Percentiles rank a stretch among this genome's conserved stretches.
These are phyloP conservation scores for Phytopythium kandeliae DNA, from an alignment of 352 stramenopile species.

Conservation along the genomic window DNA sequence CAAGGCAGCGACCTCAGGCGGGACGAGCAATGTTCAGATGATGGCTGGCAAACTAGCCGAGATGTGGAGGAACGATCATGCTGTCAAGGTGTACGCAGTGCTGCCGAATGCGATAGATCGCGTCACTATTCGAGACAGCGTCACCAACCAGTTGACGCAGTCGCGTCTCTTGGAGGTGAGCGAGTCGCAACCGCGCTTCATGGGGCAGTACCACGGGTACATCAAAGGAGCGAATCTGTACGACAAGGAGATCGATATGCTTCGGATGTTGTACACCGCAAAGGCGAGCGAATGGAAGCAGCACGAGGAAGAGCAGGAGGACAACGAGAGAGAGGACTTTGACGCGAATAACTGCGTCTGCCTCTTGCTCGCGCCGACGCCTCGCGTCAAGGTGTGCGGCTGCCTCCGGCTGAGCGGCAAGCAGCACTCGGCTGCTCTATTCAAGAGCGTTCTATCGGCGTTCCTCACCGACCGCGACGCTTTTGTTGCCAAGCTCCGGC, in stretches of 20 bases:
- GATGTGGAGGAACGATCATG: conserved; percentile 35
- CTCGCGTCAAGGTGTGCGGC: conserved; percentile 36
- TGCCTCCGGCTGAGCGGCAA: conserved; percentile 19
- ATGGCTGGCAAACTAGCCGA: conserved; percentile 20
- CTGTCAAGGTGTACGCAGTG: conserved; percentile 49
- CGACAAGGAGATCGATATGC: conserved; percentile 20
- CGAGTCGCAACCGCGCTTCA: conserved; percentile 33
- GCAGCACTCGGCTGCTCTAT: conserved; percentile 18
- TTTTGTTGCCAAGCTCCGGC: conserved; percentile 27
- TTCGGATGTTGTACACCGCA: conserved; percentile 25
- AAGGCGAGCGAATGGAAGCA: not conserved
- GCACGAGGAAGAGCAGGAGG: not conserved
- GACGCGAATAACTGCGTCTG: conserved; percentile 34
- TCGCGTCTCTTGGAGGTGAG: conserved; percentile 21
- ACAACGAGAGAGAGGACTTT: conserved; percentile 13
- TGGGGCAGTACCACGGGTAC: conserved; percentile 62
- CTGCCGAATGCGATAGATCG: conserved; percentile 19
- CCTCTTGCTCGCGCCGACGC: conserved; percentile 37
- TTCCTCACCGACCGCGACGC: conserved; percentile 8
- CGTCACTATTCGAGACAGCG: conserved; percentile 34
- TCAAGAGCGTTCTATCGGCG: conserved; percentile 22
- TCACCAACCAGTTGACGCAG: conserved; percentile 34
- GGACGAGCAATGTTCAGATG: conserved; percentile 1
- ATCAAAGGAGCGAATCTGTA: conserved; percentile 23
- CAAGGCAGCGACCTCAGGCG: not conserved